Conservation (phyloP, 495 filamentous ascomycete genomes). For the Penicillium tannophilum region DNA sequence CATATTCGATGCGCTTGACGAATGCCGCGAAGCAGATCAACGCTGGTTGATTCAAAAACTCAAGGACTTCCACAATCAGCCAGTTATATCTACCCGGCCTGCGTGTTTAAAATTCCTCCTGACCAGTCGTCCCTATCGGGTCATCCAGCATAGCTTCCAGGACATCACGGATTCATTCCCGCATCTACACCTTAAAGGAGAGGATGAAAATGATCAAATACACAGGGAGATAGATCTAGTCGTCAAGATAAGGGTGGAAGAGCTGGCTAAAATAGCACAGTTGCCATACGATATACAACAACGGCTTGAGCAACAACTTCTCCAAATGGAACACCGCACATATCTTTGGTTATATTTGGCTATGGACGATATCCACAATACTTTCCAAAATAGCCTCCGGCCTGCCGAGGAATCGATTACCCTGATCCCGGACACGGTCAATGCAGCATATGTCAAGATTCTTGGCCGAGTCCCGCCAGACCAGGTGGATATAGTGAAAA, state of each 20-base stretch:
- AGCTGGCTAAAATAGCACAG: conserved; percentile 19
- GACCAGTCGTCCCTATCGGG: conserved; percentile 45
- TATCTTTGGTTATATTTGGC: conserved; percentile 40
- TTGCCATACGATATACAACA: conserved; percentile 12
- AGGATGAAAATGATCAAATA: conserved; percentile 38
- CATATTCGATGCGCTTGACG: conserved; percentile 46
- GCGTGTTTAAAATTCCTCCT: conserved; percentile 41
- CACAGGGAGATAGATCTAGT: conserved; percentile 41
- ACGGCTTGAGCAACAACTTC: conserved; percentile 22
- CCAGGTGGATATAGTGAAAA: conserved; percentile 18
- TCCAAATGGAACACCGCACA: conserved; percentile 34
- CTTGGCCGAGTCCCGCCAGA: conserved; percentile 22
- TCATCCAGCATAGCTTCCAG: conserved; percentile 34
- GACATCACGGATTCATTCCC: conserved; percentile 20
- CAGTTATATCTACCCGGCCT: neutral
- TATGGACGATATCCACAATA: conserved; percentile 24
- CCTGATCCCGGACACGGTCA: conserved; percentile 24
- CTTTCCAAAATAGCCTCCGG: conserved; percentile 22
- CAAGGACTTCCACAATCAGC: conserved; percentile 5
- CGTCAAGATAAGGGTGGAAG: conserved; percentile 28
- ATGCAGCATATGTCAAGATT: conserved; percentile 32
- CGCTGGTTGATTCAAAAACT: conserved; percentile 28
- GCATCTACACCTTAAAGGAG: conserved; percentile 36
- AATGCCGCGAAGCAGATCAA: conserved; percentile 31
- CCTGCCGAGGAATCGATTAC: conserved; percentile 18